Evolutionary conservation across 495 filamentous ascomycete species (phyloP).

Genomic region (Podospora bellae-mahoneyi): DNA sequence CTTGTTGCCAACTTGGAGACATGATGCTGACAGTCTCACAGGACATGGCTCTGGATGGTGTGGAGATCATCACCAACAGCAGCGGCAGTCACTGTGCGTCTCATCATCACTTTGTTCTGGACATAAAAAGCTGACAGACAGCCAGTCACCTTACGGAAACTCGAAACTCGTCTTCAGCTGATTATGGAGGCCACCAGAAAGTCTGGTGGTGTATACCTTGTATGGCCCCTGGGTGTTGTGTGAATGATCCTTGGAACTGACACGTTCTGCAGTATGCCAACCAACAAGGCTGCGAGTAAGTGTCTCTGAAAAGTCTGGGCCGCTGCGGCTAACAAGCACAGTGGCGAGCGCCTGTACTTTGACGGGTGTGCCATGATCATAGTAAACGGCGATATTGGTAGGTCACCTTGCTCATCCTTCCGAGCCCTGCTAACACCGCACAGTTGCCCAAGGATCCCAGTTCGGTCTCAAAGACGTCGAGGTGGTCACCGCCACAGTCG

Average conservation of each 20-base stretch:
- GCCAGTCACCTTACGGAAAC: constrained; percentile 60
- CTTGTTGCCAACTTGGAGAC: neutral
- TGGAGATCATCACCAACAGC: constrained; percentile 77
- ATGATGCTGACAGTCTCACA: neutral
- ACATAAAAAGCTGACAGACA: neutral
- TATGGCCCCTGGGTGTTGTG: constrained; percentile 42
- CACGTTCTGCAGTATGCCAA: constrained; percentile 41
- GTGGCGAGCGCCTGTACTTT: constrained; percentile 51
- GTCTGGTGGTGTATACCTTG: constrained; percentile 70
- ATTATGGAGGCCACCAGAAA: constrained; percentile 74
- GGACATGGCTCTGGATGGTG: constrained; percentile 56
- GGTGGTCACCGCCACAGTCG: constrained; percentile 74
- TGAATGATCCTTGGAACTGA: neutral
- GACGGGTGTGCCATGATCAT: constrained; percentile 80
- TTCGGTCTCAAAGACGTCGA: constrained; percentile 82
- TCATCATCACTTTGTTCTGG: neutral
- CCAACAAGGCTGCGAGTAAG: constrained; percentile 72
- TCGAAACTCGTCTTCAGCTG: constrained; percentile 67
- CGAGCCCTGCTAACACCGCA: constrained; percentile 49
- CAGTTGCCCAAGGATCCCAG: constrained; percentile 68
- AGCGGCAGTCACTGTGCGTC: constrained; percentile 59
- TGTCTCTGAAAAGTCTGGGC: constrained; percentile 23
- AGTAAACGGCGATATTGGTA: constrained; percentile 57
- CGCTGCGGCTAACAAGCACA: neutral
- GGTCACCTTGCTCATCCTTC: neutral